Evolutionary conservation across 2,329 filamentous ascomycete genomes (phyloP).

Genomic region (Colletotrichum paranaense): DNA sequence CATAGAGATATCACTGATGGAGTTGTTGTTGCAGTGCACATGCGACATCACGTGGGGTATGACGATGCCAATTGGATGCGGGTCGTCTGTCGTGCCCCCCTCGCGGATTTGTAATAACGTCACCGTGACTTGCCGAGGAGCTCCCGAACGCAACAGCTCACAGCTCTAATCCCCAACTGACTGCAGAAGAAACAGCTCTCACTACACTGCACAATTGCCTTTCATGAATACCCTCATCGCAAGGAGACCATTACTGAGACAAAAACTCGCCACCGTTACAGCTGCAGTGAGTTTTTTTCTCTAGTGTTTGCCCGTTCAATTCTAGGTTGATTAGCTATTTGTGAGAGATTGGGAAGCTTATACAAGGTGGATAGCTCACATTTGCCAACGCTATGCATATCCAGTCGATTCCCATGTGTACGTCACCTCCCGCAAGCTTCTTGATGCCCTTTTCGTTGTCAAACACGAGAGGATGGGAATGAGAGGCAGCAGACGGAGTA

Average conservation of each 20-base stretch:
- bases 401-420: slow-evolving; percentile 90
- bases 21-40: neutral
- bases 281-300: slow-evolving; percentile 43
- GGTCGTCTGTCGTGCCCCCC: neutral
- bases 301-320: neutral
- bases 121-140: slow-evolving; percentile 26
- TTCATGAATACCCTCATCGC: slow-evolving; percentile 57
- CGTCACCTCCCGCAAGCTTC: slow-evolving; percentile 45
- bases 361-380: slow-evolving; percentile 45
- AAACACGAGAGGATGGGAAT: neutral
- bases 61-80: neutral
- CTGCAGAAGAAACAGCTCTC: neutral
- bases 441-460: neutral
- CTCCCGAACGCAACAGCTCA: neutral
- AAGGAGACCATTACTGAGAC: slow-evolving; percentile 47
- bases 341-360: neutral
- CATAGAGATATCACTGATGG: neutral
- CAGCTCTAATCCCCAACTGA: neutral
- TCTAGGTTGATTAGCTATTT: too few species aligned
- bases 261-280: slow-evolving; percentile 44
- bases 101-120: slow-evolving; percentile 34
- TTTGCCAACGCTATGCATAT: slow-evolving; percentile 78
- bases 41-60: slow-evolving; percentile 26
- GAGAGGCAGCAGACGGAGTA: neutral
- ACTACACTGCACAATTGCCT: slow-evolving; percentile 15